Evolutionary conservation across 306 rosid species (phyloP).

Genomic region (Pterocarpus santalinus): DNA sequence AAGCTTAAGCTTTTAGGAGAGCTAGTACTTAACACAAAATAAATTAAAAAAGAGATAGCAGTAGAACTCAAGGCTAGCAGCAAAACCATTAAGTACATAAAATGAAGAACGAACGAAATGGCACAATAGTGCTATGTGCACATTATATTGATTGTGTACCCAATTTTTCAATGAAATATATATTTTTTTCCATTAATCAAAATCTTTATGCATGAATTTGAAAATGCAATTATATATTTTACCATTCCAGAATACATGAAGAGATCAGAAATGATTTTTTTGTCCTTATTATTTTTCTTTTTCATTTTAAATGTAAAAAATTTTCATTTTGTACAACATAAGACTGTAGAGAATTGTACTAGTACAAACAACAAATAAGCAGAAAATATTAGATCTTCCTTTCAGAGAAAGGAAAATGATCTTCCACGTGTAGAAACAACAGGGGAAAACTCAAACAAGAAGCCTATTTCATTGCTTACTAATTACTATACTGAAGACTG

Average conservation of each 20-base stretch:
- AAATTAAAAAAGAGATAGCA: neutral
- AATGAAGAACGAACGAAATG: slow-evolving; percentile 12
- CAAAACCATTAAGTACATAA: slow-evolving; percentile 4
- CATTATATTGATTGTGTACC: slow-evolving; percentile 12
- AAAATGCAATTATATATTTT: slow-evolving; percentile 14
- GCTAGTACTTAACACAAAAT: slow-evolving; percentile 20
- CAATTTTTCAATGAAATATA: slow-evolving; percentile 11
- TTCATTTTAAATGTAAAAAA: neutral
- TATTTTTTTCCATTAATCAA: neutral
- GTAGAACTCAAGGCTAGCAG: slow-evolving; percentile 24
- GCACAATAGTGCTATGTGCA: slow-evolving; percentile 16
- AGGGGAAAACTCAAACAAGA: neutral
- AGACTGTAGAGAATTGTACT: neutral
- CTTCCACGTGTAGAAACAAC: slow-evolving; percentile 9
- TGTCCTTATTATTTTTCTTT: neutral
- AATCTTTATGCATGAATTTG: slow-evolving; percentile 17
- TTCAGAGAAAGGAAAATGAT: slow-evolving; percentile 1
- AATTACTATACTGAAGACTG: slow-evolving; percentile 22
- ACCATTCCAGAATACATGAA: slow-evolving; percentile 12
- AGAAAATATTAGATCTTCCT: slow-evolving; percentile 5
- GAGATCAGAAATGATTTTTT: neutral
- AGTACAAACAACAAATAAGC: slow-evolving; percentile 1
- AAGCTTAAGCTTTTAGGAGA: slow-evolving; percentile 22
- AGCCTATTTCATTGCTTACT: slow-evolving; percentile 35
- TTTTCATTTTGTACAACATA: neutral